These are phyloP conservation scores for Malassezia globosa DNA, from an alignment of 1,284 basidiomycete genomes.

Conservation along the genomic window DNA sequence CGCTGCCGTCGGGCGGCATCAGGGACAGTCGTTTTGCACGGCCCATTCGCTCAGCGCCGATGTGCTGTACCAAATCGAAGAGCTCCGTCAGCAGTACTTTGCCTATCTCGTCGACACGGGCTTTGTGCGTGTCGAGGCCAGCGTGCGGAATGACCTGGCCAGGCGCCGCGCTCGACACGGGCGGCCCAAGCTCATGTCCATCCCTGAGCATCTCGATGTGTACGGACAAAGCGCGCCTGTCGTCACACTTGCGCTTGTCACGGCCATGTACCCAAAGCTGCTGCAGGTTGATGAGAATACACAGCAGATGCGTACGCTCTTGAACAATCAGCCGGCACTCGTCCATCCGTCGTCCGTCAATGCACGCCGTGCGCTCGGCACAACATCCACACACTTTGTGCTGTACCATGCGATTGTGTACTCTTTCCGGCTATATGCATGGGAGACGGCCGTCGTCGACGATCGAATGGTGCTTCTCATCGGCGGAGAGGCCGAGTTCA, in stretches of 20 bases:
- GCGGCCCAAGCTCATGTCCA: slow-evolving; percentile 59
- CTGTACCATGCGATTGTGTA: slow-evolving; percentile 55
- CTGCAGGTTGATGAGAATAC: slow-evolving; percentile 57
- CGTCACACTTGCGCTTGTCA: slow-evolving; percentile 69
- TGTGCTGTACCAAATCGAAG: slow-evolving; percentile 92
- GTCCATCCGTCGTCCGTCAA: slow-evolving; percentile 67
- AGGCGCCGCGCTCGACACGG: slow-evolving; percentile 49
- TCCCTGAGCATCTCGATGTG: slow-evolving; percentile 60
- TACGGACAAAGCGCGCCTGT: slow-evolving; percentile 58
- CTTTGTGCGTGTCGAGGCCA: slow-evolving; percentile 63
- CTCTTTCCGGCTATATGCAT: slow-evolving; percentile 80
- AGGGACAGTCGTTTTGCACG: slow-evolving; percentile 58
- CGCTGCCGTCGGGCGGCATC: slow-evolving; percentile 58
- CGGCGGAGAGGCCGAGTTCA: slow-evolving; percentile 85
- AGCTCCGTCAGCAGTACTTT: slow-evolving; percentile 84
- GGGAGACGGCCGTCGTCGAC: slow-evolving; percentile 85
- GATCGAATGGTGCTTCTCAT: slow-evolving; percentile 71
- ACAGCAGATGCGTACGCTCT: slow-evolving; percentile 64
- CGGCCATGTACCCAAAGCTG: slow-evolving; percentile 86
- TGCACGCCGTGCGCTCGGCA: slow-evolving; percentile 2
- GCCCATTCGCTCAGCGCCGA: slow-evolving; percentile 73
- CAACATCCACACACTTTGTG: slow-evolving; percentile 25
- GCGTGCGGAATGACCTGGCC: slow-evolving; percentile 61
- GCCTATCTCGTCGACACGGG: slow-evolving; percentile 67
- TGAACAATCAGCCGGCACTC: slow-evolving; percentile 70